Evolutionary conservation across 257 asterid species (phyloP).

Genomic region (Ilex asprella): DNA sequence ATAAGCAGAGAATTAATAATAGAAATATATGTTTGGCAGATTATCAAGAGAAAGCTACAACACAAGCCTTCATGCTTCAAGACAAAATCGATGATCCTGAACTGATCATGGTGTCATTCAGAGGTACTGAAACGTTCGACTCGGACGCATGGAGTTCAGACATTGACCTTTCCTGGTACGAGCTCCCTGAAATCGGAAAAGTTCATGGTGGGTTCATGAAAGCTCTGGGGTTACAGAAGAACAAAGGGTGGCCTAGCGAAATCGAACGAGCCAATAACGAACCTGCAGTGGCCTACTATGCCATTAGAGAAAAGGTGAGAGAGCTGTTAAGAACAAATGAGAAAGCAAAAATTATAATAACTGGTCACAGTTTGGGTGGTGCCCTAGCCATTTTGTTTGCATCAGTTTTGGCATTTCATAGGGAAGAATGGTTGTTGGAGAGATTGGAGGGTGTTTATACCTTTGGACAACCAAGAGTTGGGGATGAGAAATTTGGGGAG

Average conservation of each 20-base stretch:
- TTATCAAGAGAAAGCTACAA: conserved; percentile 36
- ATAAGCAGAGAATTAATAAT: no score
- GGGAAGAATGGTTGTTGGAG: conserved; percentile 27
- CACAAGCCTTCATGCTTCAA: conserved; percentile 36
- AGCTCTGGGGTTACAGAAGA: conserved; percentile 36
- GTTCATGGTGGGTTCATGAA: conserved; percentile 56
- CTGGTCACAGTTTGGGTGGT: conserved; percentile 77
- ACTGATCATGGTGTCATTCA: conserved; percentile 22
- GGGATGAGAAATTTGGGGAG: conserved; percentile 40
- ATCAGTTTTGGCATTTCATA: conserved; percentile 36
- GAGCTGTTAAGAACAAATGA: conserved; percentile 4
- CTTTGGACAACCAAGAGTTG: conserved; percentile 72
- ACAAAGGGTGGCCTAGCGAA: conserved; percentile 37
- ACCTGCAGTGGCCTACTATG: conserved; percentile 37
- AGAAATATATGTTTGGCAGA: conserved; percentile 10
- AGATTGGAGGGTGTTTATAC: conserved; percentile 53
- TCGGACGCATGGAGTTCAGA: conserved; percentile 42
- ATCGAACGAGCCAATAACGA: conserved; percentile 6
- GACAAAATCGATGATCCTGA: conserved; percentile 18
- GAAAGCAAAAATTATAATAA: conserved; percentile 27
- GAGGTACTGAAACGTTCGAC: conserved; percentile 43
- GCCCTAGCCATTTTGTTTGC: conserved; percentile 54
- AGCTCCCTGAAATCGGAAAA: conserved; percentile 27
- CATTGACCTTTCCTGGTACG: conserved; percentile 45
- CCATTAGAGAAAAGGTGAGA: conserved; percentile 24